Evolutionary conservation across 2,329 filamentous ascomycete genomes (phyloP).

Genomic region (Penicillium crustosum): DNA sequence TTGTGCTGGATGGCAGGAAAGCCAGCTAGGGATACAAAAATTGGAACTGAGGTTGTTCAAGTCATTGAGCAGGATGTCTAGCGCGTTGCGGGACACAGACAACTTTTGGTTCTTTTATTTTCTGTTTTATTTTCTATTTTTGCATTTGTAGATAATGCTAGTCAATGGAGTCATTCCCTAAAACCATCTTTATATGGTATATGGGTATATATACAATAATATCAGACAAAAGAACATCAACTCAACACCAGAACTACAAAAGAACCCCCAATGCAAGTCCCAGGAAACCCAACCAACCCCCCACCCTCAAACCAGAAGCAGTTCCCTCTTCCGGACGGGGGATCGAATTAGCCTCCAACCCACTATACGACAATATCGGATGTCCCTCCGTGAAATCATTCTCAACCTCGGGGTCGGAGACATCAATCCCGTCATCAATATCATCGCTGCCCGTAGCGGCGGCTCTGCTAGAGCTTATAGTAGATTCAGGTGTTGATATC

Average conservation of each 20-base stretch:
- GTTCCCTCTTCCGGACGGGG: neutral
- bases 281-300: slow-evolving; percentile 6
- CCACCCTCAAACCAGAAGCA: neutral
- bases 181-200: neutral
- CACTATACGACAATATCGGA: neutral
- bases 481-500: neutral
- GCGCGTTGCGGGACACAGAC: neutral
- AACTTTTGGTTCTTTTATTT: neutral
- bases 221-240: neutral
- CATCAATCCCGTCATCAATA: neutral
- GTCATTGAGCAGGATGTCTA: neutral
- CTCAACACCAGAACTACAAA: neutral
- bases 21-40: neutral
- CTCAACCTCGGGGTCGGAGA: neutral
- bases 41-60: neutral
- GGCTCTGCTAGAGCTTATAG: neutral
- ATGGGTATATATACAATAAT: neutral
- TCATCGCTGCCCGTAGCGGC: neutral
- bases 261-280: slow-evolving; percentile 7
- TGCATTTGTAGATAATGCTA: neutral
- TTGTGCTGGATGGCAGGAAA: neutral
- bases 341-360: neutral
- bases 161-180: no score
- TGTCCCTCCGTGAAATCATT: neutral
- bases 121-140: neutral